A percentile compares a stretch with the other conserved stretches of the same genome.
phyloP scores from a whole-genome alignment of 2,329 filamentous ascomycete species.

The Sporothrix globosa region DNA sequence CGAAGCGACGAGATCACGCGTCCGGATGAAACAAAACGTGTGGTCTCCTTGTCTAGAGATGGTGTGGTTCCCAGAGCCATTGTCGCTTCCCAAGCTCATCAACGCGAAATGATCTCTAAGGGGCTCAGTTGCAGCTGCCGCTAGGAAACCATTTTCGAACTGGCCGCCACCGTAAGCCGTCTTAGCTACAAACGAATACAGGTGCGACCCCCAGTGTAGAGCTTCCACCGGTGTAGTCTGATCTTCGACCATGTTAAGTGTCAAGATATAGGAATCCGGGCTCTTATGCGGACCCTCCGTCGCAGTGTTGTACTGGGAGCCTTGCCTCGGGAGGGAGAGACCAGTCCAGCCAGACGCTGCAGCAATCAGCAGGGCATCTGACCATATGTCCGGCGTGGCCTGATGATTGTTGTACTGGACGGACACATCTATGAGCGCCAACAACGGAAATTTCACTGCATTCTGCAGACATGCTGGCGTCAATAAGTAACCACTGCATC shows the following conservation, averaged over 20 bases:
- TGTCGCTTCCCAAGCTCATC: slow-evolving; percentile 25
- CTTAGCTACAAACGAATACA: slow-evolving; percentile 26
- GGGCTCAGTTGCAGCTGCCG: background rate
- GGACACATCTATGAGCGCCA: slow-evolving; percentile 50
- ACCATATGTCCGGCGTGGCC: slow-evolving; percentile 7
- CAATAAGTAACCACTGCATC: slow-evolving; percentile 35
- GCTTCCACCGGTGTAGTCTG: background rate
- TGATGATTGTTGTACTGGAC: slow-evolving; percentile 40
- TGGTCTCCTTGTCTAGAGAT: background rate
- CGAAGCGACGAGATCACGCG: background rate
- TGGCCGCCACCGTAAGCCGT: background rate
- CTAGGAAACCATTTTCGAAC: background rate
- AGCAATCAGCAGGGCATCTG: background rate
- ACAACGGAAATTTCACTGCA: slow-evolving; percentile 49
- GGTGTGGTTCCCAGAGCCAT: background rate
- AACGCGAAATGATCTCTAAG: slow-evolving; percentile 11
- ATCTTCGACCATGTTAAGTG: slow-evolving; percentile 24
- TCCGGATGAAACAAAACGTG: slow-evolving; percentile 19
- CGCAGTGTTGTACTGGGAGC: background rate
- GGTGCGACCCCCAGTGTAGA: slow-evolving; percentile 17
- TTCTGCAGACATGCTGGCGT: slow-evolving; percentile 49
- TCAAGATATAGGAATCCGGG: background rate
- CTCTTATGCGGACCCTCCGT: background rate
- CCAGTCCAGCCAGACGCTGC: background rate
- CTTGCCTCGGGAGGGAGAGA: background rate